A percentile compares a stretch with the other conserved stretches of the same genome.
Evolutionary conservation across 2,329 filamentous ascomycete genomes (phyloP).

Genomic region (Exophiala calicioides): DNA sequence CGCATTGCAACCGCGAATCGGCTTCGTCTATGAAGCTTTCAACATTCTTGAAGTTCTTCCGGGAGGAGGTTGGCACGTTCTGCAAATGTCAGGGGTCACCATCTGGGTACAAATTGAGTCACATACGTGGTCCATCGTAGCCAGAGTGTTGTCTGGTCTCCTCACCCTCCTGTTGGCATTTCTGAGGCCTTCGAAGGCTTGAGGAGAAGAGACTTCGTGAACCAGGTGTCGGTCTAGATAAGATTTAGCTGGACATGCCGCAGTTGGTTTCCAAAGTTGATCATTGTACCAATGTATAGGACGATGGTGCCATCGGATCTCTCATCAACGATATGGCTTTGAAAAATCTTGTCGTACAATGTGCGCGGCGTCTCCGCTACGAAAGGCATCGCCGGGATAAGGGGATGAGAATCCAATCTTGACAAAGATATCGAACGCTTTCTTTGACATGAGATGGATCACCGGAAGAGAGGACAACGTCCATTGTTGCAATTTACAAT

Average conservation of each 20-base stretch:
- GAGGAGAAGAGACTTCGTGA: slow-evolving; percentile 98
- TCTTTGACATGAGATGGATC: too few relatives aligned
- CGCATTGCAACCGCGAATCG: slow-evolving; percentile 89
- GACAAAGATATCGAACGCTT: too few relatives aligned
- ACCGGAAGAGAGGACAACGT: too few relatives aligned
- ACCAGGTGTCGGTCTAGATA: slow-evolving; percentile 83
- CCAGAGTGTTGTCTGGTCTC: slow-evolving; percentile 93
- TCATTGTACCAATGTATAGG: slow-evolving; percentile 79
- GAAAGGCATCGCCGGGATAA: slow-evolving; percentile 83
- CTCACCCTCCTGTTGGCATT: slow-evolving; percentile 86
- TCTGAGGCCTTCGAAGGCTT: slow-evolving; percentile 94
- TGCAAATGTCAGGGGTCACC: too few relatives aligned
- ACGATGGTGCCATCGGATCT: slow-evolving; percentile 89
- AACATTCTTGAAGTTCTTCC: slow-evolving; percentile 92
- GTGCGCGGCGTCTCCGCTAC: slow-evolving; percentile 73
- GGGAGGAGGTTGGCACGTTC: slow-evolving; percentile 90
- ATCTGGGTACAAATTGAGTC: too few relatives aligned
- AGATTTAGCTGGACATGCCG: slow-evolving; percentile 29
- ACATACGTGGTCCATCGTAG: slow-evolving; percentile 97
- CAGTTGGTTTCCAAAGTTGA: slow-evolving; percentile 5
- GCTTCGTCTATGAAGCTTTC: slow-evolving; percentile 91
- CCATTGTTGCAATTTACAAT: too few relatives aligned
- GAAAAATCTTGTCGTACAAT: slow-evolving; percentile 96
- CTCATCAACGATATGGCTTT: slow-evolving; percentile 92
- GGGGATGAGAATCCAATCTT: too few relatives aligned